Base-by-base conservation (phyloP, 2,329 filamentous ascomycete species). In the Talaromyces sp. region DNA sequence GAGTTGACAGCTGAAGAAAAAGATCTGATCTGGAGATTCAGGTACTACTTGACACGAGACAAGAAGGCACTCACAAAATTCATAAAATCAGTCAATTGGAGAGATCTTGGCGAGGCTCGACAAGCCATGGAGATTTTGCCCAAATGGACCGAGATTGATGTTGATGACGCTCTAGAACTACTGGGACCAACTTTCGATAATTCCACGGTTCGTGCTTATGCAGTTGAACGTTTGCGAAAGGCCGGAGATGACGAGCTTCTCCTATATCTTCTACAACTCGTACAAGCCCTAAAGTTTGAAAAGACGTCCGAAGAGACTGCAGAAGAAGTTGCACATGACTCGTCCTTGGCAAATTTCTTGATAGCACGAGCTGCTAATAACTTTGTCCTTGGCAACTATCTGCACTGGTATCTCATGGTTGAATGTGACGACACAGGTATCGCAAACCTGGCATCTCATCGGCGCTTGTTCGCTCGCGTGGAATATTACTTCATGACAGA, bases 391-490 rank as follows among this genome's bases (percentile, higher is more conserved):
- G 95, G 94, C 35, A 99, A 96, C 75, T 97, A 96, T 78, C 87
- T 99, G 62, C 92, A 97, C 76, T 99, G 95, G 95, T 99, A 98
- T 76, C 84, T 99, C 2, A 97, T 97, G 89, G 95, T 99, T 1
- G 96, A 99, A 79, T 96, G 93, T 70, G 92, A 96, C 70, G 94
- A 97, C 75, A 78, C 80, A 45, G 93, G 90, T 69, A 87, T 88
- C 3, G 90, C 92, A 50, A 91, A 93, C 70, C 85, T 88, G 24
- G 83, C 87, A 4, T 87, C 89, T 64, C 90, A 94, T 73, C 90
- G 91, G 54, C 91, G 91, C 68, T 87, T 98, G 19, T 99, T 97
- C 77, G 90, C 91, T 33, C 93, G 94, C 71, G 91, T 99, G 9
- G 93, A 95, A 66, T 99, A 93, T 72, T 92, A 98, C 73, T 99